Conservation (phyloP, 495 filamentous ascomycete genomes). For the Xylaria intraflava region DNA sequence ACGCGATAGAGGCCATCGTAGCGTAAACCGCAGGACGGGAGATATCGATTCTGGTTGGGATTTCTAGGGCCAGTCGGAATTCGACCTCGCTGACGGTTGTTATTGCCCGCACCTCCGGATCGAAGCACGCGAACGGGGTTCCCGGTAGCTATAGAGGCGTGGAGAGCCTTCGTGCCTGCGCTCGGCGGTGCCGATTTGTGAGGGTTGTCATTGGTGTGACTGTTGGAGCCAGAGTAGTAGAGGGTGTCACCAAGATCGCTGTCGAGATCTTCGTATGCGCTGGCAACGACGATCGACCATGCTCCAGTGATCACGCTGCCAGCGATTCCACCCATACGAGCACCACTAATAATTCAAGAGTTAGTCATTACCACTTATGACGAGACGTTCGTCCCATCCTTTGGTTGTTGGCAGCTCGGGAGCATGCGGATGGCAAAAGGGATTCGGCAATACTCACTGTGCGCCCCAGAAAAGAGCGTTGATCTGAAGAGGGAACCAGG, state of each 20-base stretch:
- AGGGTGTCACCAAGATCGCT: conserved; percentile 37
- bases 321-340: conserved; percentile 38
- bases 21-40: conserved; percentile 38
- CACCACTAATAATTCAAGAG: conserved; percentile 15
- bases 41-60: conserved; percentile 15
- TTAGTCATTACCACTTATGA: not conserved
- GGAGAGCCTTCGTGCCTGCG: conserved; percentile 31
- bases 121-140: conserved; percentile 45
- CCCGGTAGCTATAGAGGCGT: conserved; percentile 17
- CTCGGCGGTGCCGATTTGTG: conserved; percentile 13
- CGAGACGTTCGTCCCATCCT: too few species aligned
- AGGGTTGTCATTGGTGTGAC: conserved; percentile 21
- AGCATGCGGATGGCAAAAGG: too few species aligned
- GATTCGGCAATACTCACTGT: conserved; percentile 19
- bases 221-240: conserved; percentile 42
- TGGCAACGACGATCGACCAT: conserved; percentile 40
- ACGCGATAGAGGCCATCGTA: conserved; percentile 52
- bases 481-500: conserved; percentile 47
- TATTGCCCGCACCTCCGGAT: conserved; percentile 7
- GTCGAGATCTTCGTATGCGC: conserved; percentile 38
- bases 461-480: conserved; percentile 45
- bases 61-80: too few species aligned
- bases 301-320: conserved; percentile 33
- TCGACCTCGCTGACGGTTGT: too few species aligned
- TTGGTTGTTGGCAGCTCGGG: too few species aligned